Percentiles rank a stretch among this genome's conserved stretches.
These are phyloP conservation scores for Epichloe scottii DNA, from an alignment of 2,329 filamentous ascomycete genomes.

Conservation along the genomic window DNA sequence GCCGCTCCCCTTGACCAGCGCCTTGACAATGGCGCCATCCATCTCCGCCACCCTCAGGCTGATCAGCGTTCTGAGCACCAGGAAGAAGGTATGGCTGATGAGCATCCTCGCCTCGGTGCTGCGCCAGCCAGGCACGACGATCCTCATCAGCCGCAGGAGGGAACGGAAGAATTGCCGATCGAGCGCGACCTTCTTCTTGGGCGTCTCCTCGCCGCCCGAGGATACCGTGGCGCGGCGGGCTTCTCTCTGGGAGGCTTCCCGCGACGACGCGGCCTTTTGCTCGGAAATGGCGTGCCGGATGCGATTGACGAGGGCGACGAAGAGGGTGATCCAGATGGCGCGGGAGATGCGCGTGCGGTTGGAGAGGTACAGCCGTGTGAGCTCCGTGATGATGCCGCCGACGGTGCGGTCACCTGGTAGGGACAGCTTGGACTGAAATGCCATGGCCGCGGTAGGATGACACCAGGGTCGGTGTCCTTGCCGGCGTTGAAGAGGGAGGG, in stretches of 20 bases:
- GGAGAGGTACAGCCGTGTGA: conserved; percentile 61
- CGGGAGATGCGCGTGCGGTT: conserved; percentile 76
- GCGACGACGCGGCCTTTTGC: conserved; percentile 71
- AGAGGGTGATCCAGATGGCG: conserved; percentile 69
- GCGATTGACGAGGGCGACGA: conserved; percentile 71
- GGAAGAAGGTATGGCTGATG: conserved; percentile 83
- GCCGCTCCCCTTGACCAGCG: conserved; percentile 78
- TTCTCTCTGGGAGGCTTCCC: conserved; percentile 46
- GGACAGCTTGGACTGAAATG: conserved; percentile 60
- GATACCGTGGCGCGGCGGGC: conserved; percentile 37
- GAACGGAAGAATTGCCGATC: conserved; percentile 73
- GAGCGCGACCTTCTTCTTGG: conserved; percentile 74
- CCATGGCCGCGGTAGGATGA: conserved; percentile 38
- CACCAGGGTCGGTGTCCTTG: too few relatives aligned
- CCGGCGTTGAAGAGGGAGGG: neutral
- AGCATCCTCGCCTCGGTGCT: conserved; percentile 81
- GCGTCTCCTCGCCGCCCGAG: conserved; percentile 23
- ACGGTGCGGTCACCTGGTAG: conserved; percentile 49
- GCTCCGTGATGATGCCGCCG: conserved; percentile 49
- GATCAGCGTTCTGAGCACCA: conserved; percentile 81
- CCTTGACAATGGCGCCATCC: conserved; percentile 87
- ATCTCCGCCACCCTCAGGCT: conserved; percentile 93
- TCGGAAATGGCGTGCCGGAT: conserved; percentile 85
- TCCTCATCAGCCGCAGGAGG: conserved; percentile 63
- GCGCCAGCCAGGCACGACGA: conserved; percentile 81